Evolutionary conservation across 192 early-diverging fungal species (phyloP), one percentile per base, ranked within the genome.

Genomic region (Dispira simplex): DNA sequence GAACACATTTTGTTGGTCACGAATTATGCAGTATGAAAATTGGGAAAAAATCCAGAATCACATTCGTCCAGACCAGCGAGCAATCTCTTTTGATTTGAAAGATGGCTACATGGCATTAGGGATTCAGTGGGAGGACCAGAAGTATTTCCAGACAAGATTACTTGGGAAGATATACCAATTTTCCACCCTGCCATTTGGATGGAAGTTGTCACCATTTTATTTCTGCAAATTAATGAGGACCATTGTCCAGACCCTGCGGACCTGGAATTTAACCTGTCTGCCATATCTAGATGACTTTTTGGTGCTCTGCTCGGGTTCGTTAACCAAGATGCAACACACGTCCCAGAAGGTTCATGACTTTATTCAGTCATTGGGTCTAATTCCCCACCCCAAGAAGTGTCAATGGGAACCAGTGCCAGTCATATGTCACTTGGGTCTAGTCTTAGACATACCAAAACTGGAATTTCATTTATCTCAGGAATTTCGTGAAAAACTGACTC

Each of bases 231-330:
- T 25, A 9, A 55, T 55, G 53, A 55, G 25, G 25, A 20, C 20
- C 53, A 16, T 55, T 20, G 25, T 25, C 21, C 16, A 10, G 16
- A 20, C 53, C 20, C 53, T 55, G 10, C 20, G 53, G n/a, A n/a
- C 11, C 11, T 20, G 20, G 20, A 20, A 20, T 16, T 55, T 55
- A 9, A 9, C 16, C 25, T 9, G 9, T 25, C 21, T 55, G 8
- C 53, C 53, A 11, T 55, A 55, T 55, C 53, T 55, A 9, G 53
- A 55, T 23, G 53, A 55, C 25, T 55, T 21, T 55, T 55, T 55
- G 21, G 53, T 55, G 10, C 9, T 55, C 11, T 9, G 9, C 53
- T 55, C 53, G 25, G 53, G 53, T 13, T 13, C 20, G 53, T 20
- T 25, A 16, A 55, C 9, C 9, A 9, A 55, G 25, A 55, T 13